Evolutionary conservation across 306 rosid species (phyloP).

Genomic region (Quercus rubra): DNA sequence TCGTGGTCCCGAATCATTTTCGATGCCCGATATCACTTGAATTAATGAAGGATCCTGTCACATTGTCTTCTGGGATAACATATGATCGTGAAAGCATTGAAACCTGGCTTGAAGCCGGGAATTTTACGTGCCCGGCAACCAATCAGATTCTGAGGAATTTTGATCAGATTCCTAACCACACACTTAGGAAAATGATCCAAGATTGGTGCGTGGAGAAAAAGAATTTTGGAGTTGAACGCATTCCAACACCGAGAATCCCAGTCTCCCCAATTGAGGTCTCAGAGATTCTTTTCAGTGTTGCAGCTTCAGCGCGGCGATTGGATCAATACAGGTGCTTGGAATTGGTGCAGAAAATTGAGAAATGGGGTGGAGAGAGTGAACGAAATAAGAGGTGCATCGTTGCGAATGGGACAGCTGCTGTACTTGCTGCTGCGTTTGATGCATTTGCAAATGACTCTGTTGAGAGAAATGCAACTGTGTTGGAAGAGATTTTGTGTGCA

Average conservation of each 20-base stretch:
- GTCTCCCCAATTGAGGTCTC: constrained; percentile 36
- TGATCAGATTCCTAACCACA: constrained; percentile 66
- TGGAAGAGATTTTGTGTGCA: constrained; percentile 52
- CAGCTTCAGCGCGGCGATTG: constrained; percentile 14
- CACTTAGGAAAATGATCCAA: constrained; percentile 62
- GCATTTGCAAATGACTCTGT: constrained; percentile 42
- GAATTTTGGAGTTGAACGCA: constrained; percentile 50
- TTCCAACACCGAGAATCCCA: constrained; percentile 67
- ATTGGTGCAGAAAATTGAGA: constrained; percentile 36
- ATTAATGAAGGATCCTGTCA: constrained; percentile 78
- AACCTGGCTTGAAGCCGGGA: constrained; percentile 67
- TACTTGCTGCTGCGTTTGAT: constrained; percentile 48
- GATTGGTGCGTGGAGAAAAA: constrained; percentile 67
- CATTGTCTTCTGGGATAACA: constrained; percentile 73
- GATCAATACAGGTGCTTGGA: constrained; percentile 46
- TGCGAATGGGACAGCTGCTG: constrained; percentile 45
- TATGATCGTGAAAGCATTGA: constrained; percentile 70
- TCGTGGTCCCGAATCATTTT: constrained; percentile 56
- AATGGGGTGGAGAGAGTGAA: constrained; percentile 53
- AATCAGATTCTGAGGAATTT: constrained; percentile 46
- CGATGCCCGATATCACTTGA: constrained; percentile 69
- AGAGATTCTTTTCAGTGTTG: constrained; percentile 29
- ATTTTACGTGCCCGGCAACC: constrained; percentile 61
- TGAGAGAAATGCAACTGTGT: constrained; percentile 28
- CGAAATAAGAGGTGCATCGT: constrained; percentile 48